A percentile compares a stretch with the other conserved stretches of the same genome.
phyloP scores from a whole-genome alignment of 2,329 filamentous ascomycete species.

The Penicillium sp. region DNA sequence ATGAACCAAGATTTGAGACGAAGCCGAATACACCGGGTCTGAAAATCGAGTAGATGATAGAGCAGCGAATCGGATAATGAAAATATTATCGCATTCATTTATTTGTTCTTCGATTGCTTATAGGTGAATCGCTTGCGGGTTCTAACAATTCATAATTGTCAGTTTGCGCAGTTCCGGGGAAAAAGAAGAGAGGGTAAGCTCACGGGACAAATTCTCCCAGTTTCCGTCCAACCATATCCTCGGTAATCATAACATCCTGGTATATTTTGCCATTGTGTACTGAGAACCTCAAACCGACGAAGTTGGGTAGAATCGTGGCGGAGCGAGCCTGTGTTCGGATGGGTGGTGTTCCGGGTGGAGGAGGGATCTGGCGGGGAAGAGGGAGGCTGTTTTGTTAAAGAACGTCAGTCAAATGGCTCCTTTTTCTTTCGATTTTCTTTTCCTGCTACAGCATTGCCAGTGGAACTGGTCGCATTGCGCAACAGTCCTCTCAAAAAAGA shows the following conservation, averaged over 20 bases:
- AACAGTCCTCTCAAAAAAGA: too few species aligned
- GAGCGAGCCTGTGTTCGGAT: conserved; percentile 84
- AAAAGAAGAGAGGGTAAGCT: conserved; percentile 36
- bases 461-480: not conserved
- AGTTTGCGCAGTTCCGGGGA: not conserved
- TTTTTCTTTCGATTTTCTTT: not conserved
- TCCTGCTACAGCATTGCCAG: not conserved
- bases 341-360: conserved; percentile 63
- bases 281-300: conserved; percentile 84
- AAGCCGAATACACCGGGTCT: not conserved
- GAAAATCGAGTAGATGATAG: not conserved
- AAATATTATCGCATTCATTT: conserved; percentile 20
- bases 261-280: conserved; percentile 91
- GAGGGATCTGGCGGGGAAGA: conserved; percentile 39
- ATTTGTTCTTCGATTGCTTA: conserved; percentile 69
- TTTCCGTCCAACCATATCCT: conserved; percentile 96
- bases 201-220: conserved; percentile 88
- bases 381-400: conserved; percentile 28
- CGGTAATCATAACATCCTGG: conserved; percentile 75
- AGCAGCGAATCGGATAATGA: not conserved
- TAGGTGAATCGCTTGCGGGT: conserved; percentile 66
- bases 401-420: not conserved
- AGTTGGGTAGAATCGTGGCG: conserved; percentile 87
- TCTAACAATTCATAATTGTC: conserved; percentile 34
- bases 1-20: not conserved